A percentile compares a stretch with the other conserved stretches of the same genome.
Conservation (phyloP, 192 early-diverging fungal species). For the Spizellomyces punctatus region DNA sequence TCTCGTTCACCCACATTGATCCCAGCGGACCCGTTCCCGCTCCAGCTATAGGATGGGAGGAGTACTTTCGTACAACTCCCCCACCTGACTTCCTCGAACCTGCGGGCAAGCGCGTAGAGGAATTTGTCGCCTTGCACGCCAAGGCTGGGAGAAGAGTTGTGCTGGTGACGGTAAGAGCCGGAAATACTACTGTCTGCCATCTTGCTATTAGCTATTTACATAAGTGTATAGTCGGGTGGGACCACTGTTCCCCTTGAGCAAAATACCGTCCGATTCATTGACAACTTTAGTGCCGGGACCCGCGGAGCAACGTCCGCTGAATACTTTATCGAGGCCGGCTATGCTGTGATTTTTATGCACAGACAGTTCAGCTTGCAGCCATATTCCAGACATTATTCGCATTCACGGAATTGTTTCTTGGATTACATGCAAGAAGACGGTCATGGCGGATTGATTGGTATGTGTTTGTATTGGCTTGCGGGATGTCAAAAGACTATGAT, state of each 20-base stretch:
- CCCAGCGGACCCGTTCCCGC: not conserved
- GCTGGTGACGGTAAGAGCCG: conserved; percentile 74
- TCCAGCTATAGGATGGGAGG: conserved; percentile 22
- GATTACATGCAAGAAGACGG: conserved; percentile 74
- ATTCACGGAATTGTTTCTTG: conserved; percentile 74
- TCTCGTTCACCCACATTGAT: not conserved
- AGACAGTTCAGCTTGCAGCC: conserved; percentile 93
- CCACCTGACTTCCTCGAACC: conserved; percentile 66
- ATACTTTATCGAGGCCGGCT: conserved; percentile 80
- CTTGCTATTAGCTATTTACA: not conserved
- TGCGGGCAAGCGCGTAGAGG: conserved; percentile 56
- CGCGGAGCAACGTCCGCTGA: conserved; percentile 96
- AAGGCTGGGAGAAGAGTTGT: conserved; percentile 64
- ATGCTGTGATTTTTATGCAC: conserved; percentile 95
- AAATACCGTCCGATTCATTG: conserved; percentile 97
- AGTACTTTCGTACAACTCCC: conserved; percentile 72
- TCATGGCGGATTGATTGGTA: conserved; percentile 65
- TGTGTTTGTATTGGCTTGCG: not conserved
- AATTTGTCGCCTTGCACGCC: conserved; percentile 40
- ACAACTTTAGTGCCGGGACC: conserved; percentile 97
- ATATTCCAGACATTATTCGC: conserved; percentile 88
- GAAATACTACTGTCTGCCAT: conserved; percentile 7
- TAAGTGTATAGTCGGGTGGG: conserved; percentile 66
- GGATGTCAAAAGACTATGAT: not conserved
- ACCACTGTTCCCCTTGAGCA: conserved; percentile 95